Conservation (phyloP, 495 filamentous ascomycete species). For the Neurospora africana region DNA sequence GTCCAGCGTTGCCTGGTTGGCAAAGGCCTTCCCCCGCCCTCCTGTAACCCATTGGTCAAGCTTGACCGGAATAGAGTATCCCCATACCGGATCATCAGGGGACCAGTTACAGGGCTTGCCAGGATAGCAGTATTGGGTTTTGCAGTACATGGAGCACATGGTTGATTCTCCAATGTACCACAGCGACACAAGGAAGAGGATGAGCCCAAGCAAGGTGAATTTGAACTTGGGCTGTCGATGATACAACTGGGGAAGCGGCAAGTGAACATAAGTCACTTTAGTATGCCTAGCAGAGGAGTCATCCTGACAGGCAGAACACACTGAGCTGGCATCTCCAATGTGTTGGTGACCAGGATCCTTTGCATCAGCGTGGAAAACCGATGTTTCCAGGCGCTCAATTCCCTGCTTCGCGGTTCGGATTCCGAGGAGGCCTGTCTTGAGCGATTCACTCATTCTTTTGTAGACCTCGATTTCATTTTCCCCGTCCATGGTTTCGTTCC, state of each 20-base stretch:
- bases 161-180: conserved; percentile 52
- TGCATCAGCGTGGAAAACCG: conserved; percentile 37
- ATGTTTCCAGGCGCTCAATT: conserved; percentile 53
- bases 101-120: conserved; percentile 36
- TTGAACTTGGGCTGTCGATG: conserved; percentile 32
- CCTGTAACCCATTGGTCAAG: conserved; percentile 44
- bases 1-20: conserved; percentile 21
- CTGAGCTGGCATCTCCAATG: conserved; percentile 13
- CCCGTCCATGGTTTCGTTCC: conserved; percentile 12
- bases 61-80: conserved; percentile 44
- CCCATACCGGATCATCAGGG: conserved; percentile 40
- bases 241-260: conserved; percentile 54
- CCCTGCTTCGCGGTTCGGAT: conserved; percentile 58
- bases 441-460: conserved; percentile 46
- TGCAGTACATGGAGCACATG: conserved; percentile 54
- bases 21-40: conserved; percentile 26
- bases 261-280: conserved; percentile 22
- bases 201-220: conserved; percentile 48
- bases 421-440: conserved; percentile 47
- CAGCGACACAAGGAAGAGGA: conserved; percentile 32
- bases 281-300: neutral
- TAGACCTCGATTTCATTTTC: conserved; percentile 43
- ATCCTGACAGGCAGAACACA: neutral
- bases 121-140: conserved; percentile 40
- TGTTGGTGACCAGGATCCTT: conserved; percentile 8